Evolutionary conservation across 1,284 basidiomycete species (phyloP).

Genomic region (Microbotryum intermedium): DNA sequence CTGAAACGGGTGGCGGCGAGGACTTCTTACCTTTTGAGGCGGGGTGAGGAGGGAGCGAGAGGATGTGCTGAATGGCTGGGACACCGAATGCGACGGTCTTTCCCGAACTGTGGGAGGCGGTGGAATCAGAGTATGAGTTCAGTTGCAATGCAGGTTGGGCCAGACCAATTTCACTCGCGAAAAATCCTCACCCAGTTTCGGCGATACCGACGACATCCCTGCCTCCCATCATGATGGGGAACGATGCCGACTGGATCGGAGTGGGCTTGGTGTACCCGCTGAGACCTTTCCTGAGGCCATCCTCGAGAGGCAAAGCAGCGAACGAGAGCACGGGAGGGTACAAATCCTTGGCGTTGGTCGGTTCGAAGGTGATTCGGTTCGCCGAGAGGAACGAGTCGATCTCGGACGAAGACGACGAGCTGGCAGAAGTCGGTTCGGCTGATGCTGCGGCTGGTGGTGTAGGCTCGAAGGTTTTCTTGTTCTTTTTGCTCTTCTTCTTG

Average conservation of each 20-base stretch:
- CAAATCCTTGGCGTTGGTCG: constrained; percentile 44
- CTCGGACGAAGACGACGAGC: constrained; percentile 40
- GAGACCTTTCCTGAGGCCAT: constrained; percentile 56
- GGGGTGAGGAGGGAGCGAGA: constrained; percentile 39
- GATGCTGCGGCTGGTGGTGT: constrained; percentile 21
- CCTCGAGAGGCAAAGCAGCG: constrained; percentile 57
- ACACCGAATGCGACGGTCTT: constrained; percentile 97
- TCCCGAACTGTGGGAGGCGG: constrained; percentile 45
- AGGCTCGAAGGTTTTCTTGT: constrained; percentile 19
- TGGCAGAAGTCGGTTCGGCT: constrained; percentile 5
- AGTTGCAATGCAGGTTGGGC: background rate
- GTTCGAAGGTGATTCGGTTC: constrained; percentile 62
- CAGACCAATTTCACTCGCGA: background rate
- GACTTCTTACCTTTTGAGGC: constrained; percentile 34
- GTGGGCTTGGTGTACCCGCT: constrained; percentile 75
- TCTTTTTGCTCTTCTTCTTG: constrained; percentile 38
- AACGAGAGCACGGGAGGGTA: constrained; percentile 72
- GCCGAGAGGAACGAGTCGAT: constrained; percentile 58
- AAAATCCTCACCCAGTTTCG: constrained; percentile 78
- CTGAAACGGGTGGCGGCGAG: constrained; percentile 47
- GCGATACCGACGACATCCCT: constrained; percentile 80
- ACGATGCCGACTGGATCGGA: constrained; percentile 91
- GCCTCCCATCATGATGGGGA: constrained; percentile 37
- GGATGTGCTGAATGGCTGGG: constrained; percentile 66
- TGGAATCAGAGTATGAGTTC: background rate